A percentile compares a stretch with the other conserved stretches of the same genome.
Evolutionary conservation across 2,329 filamentous ascomycete species (phyloP).

Genomic region (Leptographium galeiforme): DNA sequence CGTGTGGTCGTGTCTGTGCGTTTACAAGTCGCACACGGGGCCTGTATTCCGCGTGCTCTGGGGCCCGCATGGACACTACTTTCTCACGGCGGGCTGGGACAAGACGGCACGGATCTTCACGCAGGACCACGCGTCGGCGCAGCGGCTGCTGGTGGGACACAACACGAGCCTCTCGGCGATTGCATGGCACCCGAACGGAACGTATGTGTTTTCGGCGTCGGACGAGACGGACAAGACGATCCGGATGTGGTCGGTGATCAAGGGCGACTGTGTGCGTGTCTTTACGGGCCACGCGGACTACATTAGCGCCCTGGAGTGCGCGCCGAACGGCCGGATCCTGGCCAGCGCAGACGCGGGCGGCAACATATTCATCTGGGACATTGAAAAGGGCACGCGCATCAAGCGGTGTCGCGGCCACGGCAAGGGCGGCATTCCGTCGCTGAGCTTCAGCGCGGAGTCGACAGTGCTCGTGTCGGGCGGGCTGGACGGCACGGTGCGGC

Average conservation of each 20-base stretch:
- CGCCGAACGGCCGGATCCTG: slow-evolving; percentile 78
- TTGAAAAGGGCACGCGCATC: slow-evolving; percentile 70
- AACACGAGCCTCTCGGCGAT: slow-evolving; percentile 85
- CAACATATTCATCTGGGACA: slow-evolving; percentile 88
- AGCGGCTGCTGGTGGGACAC: slow-evolving; percentile 81
- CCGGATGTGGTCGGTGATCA: slow-evolving; percentile 92
- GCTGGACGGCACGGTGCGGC: slow-evolving; percentile 79
- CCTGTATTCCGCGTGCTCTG: slow-evolving; percentile 81
- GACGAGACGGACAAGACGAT: slow-evolving; percentile 78
- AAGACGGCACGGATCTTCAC: slow-evolving; percentile 84
- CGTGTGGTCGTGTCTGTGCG: slow-evolving; percentile 79
- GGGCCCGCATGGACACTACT: slow-evolving; percentile 93
- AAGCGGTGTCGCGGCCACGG: slow-evolving; percentile 92
- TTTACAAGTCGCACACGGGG: slow-evolving; percentile 86
- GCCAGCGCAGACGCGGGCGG: slow-evolving; percentile 81
- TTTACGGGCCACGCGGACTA: slow-evolving; percentile 86
- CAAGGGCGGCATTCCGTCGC: slow-evolving; percentile 83
- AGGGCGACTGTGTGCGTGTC: slow-evolving; percentile 75
- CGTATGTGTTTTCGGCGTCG: slow-evolving; percentile 86
- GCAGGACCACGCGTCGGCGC: slow-evolving; percentile 80
- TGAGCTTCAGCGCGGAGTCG: slow-evolving; percentile 88
- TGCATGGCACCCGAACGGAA: slow-evolving; percentile 89
- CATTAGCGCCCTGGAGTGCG: slow-evolving; percentile 72
- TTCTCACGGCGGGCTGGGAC: slow-evolving; percentile 75
- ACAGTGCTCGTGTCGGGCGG: slow-evolving; percentile 82